Base-by-base conservation (phyloP, 129 eudicot genomes). In the Sambucus nigra region DNA sequence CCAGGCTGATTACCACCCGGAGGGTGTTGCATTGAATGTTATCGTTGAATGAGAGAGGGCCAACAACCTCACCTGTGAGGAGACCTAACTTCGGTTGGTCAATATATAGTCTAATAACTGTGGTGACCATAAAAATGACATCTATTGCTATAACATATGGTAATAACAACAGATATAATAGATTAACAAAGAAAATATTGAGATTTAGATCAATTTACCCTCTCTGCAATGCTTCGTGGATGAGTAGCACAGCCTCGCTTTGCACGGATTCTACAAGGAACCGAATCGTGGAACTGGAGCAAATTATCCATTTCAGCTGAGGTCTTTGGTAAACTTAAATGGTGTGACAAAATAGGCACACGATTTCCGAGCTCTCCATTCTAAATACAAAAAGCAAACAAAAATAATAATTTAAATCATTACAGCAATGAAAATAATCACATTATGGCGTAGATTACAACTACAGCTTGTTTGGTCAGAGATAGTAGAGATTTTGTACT, bases 161-260 rank as follows among this genome's bases (percentile, higher is more conserved):
- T 28, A 53, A 53, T 24, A 53, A 53, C 15, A 53, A 28, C n/a
- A n/a, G n/a, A 2, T 8, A 0, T 1, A 8, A 15, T 7, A 31
- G 9, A 31, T 3, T 1, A 35, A 7, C 13, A 35, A 35, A 35
- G 7, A 42, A 15, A 42, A 42, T 3, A 1, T 42, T 0, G 48
- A 3, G 20, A 42, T 42, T 40, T 42, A 3, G 48, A 13, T 9
- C n/a, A 42, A n/a, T 1, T 42, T 84, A 92, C 99, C 96, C 99
- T 86, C 68, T 92, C 99, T 1, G 99, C 99, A 0, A 92, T 92
- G 65, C 99, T 92, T 55, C 99, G 65, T 18, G 99, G 99, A 73
- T 92, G 99, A 46, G 99, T 92, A 10, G 99, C 99, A 58, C 94
- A 92, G 10, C 99, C 99, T 29, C 99, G 83, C 65, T 92, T 92